Percentiles rank a stretch among this genome's conserved stretches.
Evolutionary conservation across 2,329 filamentous ascomycete genomes (phyloP).

Genomic region (Amauroascus niger): DNA sequence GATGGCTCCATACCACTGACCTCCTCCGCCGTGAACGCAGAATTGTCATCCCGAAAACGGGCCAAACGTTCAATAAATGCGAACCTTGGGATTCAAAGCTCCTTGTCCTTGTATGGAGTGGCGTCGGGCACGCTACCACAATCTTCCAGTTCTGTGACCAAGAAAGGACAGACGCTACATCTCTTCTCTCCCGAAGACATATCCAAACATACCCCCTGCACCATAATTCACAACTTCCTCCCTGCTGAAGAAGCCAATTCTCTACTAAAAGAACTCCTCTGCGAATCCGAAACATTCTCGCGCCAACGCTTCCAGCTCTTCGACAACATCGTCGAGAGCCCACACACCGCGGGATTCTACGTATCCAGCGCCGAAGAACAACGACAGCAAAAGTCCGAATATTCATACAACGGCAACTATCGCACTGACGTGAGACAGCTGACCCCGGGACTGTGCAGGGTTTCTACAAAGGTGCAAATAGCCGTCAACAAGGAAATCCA

Average conservation of each 20-base stretch:
- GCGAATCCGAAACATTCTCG: constrained; percentile 61
- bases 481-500: constrained; percentile 71
- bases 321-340: constrained; percentile 73
- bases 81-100: constrained; percentile 51
- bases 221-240: constrained; percentile 85
- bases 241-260: constrained; percentile 59
- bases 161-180: constrained; percentile 72
- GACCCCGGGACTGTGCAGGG: constrained; percentile 61
- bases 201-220: constrained; percentile 75
- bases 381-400: constrained; percentile 62
- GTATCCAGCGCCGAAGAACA: constrained; percentile 65
- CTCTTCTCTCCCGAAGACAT: constrained; percentile 75
- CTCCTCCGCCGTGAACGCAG: constrained; percentile 44
- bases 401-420: constrained; percentile 72
- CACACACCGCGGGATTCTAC: constrained; percentile 76
- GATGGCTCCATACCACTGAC: constrained; percentile 65
- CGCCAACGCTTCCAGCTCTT: constrained; percentile 74
- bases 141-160: constrained; percentile 45
- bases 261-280: constrained; percentile 64
- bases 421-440: constrained; percentile 67
- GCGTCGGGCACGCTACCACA: constrained; percentile 14
- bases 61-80: constrained; percentile 31
- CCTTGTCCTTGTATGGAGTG: constrained; percentile 41
- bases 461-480: constrained; percentile 59
- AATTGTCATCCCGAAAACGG: constrained; percentile 18